A percentile compares a stretch with the other conserved stretches of the same genome.
These are phyloP conservation scores for Orbilia blumenaviensis DNA, from an alignment of 2,329 filamentous ascomycete species.

Conservation along the genomic window DNA sequence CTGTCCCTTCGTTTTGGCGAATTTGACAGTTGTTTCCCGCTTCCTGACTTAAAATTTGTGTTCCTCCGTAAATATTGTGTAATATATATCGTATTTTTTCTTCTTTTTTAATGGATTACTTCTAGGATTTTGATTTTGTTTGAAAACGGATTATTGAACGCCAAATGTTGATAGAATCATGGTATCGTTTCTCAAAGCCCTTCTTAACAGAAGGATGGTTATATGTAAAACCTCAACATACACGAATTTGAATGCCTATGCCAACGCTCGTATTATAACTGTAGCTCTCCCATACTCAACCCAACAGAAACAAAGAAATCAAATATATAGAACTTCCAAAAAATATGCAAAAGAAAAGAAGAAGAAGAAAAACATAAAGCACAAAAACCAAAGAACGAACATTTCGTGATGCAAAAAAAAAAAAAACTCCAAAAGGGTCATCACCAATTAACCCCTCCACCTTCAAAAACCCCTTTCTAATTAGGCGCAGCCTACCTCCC, in stretches of 20 bases:
- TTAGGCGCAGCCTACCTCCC: constrained; percentile 59
- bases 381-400: constrained; percentile 16
- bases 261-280: not conserved
- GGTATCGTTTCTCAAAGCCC: too few species aligned
- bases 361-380: not conserved
- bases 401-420: constrained; percentile 7
- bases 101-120: too few species aligned
- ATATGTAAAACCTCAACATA: not conserved
- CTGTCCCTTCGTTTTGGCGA: not conserved
- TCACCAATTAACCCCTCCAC: not conserved
- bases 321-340: not conserved
- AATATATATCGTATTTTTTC: too few species aligned
- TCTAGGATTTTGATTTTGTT: too few species aligned
- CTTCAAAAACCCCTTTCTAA: not conserved
- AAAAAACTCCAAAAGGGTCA: constrained; percentile 17
- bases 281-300: not conserved
- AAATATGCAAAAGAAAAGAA: not conserved
- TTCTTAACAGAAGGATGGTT: too few species aligned
- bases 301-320: not conserved
- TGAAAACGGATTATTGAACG: too few species aligned
- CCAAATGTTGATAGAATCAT: too few species aligned
- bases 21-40: too few species aligned
- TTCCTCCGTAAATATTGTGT: too few species aligned
- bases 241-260: not conserved
- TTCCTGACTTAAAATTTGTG: too few species aligned